Evolutionary conservation across 169 alveolate species (phyloP).

Genomic region (Plasmodium yoelii): DNA sequence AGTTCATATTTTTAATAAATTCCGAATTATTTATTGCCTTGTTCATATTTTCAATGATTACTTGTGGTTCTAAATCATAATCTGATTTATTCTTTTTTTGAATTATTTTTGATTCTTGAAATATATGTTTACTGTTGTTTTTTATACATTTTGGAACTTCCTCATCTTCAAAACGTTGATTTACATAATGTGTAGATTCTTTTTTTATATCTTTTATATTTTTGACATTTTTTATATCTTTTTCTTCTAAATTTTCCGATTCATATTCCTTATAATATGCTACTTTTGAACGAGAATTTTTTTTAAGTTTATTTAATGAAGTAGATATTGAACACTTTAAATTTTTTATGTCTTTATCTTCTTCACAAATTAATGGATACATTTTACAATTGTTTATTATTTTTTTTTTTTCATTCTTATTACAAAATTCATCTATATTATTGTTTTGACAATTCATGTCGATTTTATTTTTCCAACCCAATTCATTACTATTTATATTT

Average conservation of each 20-base stretch:
- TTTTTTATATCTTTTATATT: too few relatives aligned
- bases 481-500: background rate
- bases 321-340: too few relatives aligned
- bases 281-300: too few relatives aligned
- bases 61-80: slow-evolving; percentile 4
- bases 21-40: slow-evolving; percentile 39
- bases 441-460: slow-evolving; percentile 1
- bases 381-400: too few relatives aligned
- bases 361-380: too few relatives aligned
- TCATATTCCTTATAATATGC: too few relatives aligned
- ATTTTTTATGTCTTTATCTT: too few relatives aligned
- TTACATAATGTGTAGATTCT: background rate
- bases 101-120: background rate
- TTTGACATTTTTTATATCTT: too few relatives aligned
- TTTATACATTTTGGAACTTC: background rate
- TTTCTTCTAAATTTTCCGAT: too few relatives aligned
- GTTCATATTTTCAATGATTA: slow-evolving; percentile 18
- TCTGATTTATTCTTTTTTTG: background rate
- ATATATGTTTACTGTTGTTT: background rate
- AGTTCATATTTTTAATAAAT: slow-evolving; percentile 10
- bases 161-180: background rate
- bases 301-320: too few relatives aligned
- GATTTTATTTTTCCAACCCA: slow-evolving; percentile 7
- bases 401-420: background rate
- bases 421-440: background rate